Percentiles rank a stretch among this genome's conserved stretches.
Conservation (phyloP, 2,329 filamentous ascomycete genomes). For the Fusarium fracticaudum region DNA sequence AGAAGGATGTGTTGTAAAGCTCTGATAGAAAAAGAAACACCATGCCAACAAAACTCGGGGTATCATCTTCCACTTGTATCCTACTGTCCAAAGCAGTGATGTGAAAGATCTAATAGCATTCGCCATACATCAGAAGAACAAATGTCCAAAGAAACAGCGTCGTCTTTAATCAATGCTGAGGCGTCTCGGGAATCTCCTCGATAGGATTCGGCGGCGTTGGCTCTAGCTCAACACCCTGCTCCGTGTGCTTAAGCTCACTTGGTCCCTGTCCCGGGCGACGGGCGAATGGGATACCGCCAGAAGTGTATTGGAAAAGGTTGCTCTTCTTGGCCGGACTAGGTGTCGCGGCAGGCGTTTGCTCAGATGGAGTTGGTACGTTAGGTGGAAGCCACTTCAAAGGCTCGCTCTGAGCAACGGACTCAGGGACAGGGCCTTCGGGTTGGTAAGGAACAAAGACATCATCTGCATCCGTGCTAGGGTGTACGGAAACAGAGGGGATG, state of each 20-base stretch:
- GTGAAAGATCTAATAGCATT: conserved; percentile 11
- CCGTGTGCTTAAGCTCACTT: not conserved
- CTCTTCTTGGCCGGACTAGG: conserved; percentile 50
- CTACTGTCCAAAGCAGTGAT: conserved; percentile 3
- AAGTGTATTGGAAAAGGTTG: conserved; percentile 51
- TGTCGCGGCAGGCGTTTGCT: conserved; percentile 46
- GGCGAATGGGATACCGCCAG: conserved; percentile 61
- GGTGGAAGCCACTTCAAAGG: conserved; percentile 63
- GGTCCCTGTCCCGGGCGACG: conserved; percentile 36
- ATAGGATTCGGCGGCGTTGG: not conserved
- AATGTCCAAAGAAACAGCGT: not conserved
- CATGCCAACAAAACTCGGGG: conserved; percentile 15
- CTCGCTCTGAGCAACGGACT: conserved; percentile 50
- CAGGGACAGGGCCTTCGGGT: conserved; percentile 61
- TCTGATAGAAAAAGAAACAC: conserved; percentile 11
- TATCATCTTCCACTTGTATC: conserved; percentile 7
- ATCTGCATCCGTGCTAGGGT: conserved; percentile 35
- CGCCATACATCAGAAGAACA: not conserved
- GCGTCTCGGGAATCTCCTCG: conserved; percentile 7
- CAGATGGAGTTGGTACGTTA: conserved; percentile 52
- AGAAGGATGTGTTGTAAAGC: not conserved
- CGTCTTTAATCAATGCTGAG: not conserved
- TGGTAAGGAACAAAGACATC: conserved; percentile 65
- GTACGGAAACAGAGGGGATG: conserved; percentile 42
- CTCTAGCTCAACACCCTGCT: not conserved